Evolutionary conservation across 1,284 basidiomycete genomes (phyloP), one percentile per base, ranked within the genome.

Genomic region (Rhizoctonia solani): DNA sequence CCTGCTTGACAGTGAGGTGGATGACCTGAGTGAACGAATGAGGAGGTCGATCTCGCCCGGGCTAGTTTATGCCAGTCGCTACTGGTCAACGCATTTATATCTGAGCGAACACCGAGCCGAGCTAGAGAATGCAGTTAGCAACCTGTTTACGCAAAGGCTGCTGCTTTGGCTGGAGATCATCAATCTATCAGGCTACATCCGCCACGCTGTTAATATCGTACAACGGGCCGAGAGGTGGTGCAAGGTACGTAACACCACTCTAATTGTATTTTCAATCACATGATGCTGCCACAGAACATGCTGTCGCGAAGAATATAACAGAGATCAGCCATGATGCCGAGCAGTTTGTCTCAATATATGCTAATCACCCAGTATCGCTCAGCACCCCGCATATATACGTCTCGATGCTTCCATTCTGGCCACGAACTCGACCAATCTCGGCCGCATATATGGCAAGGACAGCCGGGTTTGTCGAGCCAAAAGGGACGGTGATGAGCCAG

Each of bases 111-210:
- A 4, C 3, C 19, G 39, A 4, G n/a, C 1, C 4, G 29, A 37
- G 1, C 42, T 54, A 4, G 9, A 29, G 5, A 11, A 46, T n/a
- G 4, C 16, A 1, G 41, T 66, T 37, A 2, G 29, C 1, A 14
- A 54, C 1, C 47, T 66, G 16, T 19, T 66, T 4, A 29, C 34
- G 9, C 14, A 19, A 13, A 27, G 63, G 13, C 23, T 66, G 41
- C 32, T 66, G 6, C 9, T 66, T 5, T 66, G 63, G 63, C 23
- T 66, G 52, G 63, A 66, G 25, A 39, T 66, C 0, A 14, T 66
- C 16, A 66, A 54, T 41, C 21, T 54, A 4, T 54, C 42, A 25
- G 37, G 37, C 14, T 23, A 16, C 23, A 49, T 53, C 16, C 6
- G 19, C n/a, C 19, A n/a, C n/a, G n/a, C 49, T 29, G 37, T n/a